Conservation (phyloP, 2,329 filamentous ascomycete species). For the Colletotrichum liriopes region DNA sequence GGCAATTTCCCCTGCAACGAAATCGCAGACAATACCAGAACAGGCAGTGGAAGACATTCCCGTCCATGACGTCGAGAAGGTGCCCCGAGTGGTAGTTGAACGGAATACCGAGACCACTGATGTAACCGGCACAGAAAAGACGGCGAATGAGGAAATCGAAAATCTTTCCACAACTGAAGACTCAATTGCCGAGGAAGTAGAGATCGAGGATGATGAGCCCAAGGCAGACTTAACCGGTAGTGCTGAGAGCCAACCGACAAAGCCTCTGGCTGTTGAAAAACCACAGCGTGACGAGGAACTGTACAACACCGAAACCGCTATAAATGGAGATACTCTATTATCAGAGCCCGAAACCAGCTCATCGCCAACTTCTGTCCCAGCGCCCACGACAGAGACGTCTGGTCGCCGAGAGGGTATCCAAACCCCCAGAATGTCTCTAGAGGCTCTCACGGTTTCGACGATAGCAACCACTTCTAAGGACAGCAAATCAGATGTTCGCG, state of each 20-base stretch:
- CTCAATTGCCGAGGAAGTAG: conserved; percentile 5
- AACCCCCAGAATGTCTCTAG: background rate
- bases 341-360: background rate
- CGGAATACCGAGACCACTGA: background rate
- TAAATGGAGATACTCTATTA: background rate
- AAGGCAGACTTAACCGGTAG: background rate
- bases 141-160: background rate
- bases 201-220: background rate
- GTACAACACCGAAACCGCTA: background rate
- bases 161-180: background rate
- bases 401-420: background rate
- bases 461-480: background rate
- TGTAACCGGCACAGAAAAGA: background rate
- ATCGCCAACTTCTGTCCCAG: background rate
- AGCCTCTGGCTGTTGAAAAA: background rate
- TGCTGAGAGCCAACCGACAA: background rate
- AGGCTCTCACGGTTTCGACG: background rate
- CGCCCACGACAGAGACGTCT: background rate
- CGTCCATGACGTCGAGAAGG: background rate
- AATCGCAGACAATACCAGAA: conserved; percentile 6
- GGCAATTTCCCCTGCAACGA: background rate
- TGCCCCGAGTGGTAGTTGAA: background rate
- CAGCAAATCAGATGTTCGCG: background rate
- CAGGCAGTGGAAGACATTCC: background rate
- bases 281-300: background rate